Conservation (phyloP, 129 eudicot species). For the Erigeron canadensis region DNA sequence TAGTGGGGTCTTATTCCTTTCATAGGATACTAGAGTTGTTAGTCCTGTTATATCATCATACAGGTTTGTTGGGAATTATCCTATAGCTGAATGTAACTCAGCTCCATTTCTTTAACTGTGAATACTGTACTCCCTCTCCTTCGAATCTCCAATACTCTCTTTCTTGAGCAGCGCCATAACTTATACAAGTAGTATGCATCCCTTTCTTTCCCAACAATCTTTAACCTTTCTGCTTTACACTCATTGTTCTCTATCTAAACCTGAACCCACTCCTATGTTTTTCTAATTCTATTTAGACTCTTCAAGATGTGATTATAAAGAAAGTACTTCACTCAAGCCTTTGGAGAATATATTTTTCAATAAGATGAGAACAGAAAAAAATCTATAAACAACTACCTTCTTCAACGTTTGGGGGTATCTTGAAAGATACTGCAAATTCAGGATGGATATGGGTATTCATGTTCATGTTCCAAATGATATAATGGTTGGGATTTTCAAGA, state of each 20-base stretch:
- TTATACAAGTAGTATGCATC: not conserved
- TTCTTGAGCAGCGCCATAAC: not conserved
- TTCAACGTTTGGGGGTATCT: slow-evolving; percentile 40
- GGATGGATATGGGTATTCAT: slow-evolving; percentile 61
- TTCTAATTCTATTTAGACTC: not conserved
- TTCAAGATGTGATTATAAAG: not conserved
- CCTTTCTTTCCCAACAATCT: not conserved
- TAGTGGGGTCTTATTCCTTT: slow-evolving; percentile 2
- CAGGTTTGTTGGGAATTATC: too few relatives aligned
- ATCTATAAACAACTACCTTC: slow-evolving; percentile 36
- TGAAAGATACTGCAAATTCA: slow-evolving; percentile 55
- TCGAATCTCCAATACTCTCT: not conserved
- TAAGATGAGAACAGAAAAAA: not conserved
- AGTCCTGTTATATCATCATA: too few relatives aligned
- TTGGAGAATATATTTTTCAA: not conserved
- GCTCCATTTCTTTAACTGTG: too few relatives aligned
- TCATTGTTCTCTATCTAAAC: not conserved
- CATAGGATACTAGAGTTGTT: slow-evolving; percentile 11
- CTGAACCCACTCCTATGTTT: not conserved
- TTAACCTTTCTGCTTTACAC: not conserved
- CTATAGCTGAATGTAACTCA: too few relatives aligned
- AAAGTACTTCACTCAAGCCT: not conserved
- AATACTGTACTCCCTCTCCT: not conserved
- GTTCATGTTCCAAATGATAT: slow-evolving; percentile 63
- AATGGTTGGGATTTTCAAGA: slow-evolving; percentile 48